A percentile compares a stretch with the other conserved stretches of the same genome.
Conservation (phyloP, 345 rosid species). For the Eucalyptus paniculata region DNA sequence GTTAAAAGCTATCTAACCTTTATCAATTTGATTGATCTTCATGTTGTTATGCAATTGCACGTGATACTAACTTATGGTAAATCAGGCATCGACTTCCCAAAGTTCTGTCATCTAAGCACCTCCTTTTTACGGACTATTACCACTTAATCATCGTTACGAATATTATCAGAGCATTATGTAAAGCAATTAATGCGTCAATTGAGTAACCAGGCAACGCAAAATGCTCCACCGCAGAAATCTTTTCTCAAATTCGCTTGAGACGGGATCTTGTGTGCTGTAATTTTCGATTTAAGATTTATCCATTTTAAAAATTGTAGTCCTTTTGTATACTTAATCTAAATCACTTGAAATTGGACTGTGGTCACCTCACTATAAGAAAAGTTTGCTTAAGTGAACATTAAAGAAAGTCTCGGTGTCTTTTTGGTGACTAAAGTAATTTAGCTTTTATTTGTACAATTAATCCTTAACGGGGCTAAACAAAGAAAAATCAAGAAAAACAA, state of each 20-base stretch:
- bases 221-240: not conserved
- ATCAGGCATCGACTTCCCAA: too few relatives aligned
- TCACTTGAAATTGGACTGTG: not conserved
- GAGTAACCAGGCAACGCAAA: not conserved
- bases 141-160: not conserved
- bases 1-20: not conserved
- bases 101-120: too few relatives aligned
- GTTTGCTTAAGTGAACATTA: not conserved
- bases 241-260: too few relatives aligned
- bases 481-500: not conserved
- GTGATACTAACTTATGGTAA: too few relatives aligned
- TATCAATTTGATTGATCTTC: not conserved
- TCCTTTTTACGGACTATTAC: not conserved
- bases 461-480: not conserved
- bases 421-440: not conserved
- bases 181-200: not conserved
- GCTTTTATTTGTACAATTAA: not conserved
- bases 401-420: not conserved
- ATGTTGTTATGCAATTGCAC: not conserved
- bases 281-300: not conserved
- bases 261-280: not conserved
- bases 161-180: not conserved
- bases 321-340: not conserved
- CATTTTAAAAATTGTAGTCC: not conserved
- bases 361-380: not conserved